A percentile compares a stretch with the other conserved stretches of the same genome.
These are phyloP conservation scores for Mycosarcoma mackinlayi DNA, from an alignment of 1,284 basidiomycete genomes.

Conservation along the genomic window DNA sequence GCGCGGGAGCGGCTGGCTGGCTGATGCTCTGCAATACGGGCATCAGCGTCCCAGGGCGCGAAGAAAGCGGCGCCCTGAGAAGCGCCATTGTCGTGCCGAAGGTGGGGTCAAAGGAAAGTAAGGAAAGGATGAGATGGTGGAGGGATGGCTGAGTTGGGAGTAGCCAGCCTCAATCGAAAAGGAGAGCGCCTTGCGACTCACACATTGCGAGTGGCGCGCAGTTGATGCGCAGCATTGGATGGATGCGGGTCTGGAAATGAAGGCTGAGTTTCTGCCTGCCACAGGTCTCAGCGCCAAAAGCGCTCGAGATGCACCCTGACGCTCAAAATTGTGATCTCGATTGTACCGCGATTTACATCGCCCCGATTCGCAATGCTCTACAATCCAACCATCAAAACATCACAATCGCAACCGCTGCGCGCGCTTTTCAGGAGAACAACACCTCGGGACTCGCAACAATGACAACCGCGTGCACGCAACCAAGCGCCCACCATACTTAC, in stretches of 20 bases:
- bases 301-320: constrained; percentile 1
- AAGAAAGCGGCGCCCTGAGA: constrained; percentile 26
- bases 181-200: too few relatives aligned
- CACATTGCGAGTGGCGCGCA: neutral
- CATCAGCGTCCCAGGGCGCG: constrained; percentile 18
- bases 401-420: too few relatives aligned
- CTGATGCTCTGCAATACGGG: neutral
- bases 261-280: neutral
- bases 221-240: neutral
- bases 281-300: too few relatives aligned
- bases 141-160: neutral
- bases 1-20: neutral
- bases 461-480: too few relatives aligned
- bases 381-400: too few relatives aligned
- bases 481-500: too few relatives aligned
- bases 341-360: too few relatives aligned
- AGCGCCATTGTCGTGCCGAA: constrained; percentile 15
- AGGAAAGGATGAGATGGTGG: constrained; percentile 9
- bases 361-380: too few relatives aligned
- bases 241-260: neutral
- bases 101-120: neutral
- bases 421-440: too few relatives aligned
- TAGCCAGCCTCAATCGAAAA: too few relatives aligned
- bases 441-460: too few relatives aligned
- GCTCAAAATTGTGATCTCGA: too few relatives aligned